Evolutionary conservation across 176 grass and related monocot genomes (phyloP), one percentile per base, ranked within the genome.

Genomic region (Oryza meyeriana): DNA sequence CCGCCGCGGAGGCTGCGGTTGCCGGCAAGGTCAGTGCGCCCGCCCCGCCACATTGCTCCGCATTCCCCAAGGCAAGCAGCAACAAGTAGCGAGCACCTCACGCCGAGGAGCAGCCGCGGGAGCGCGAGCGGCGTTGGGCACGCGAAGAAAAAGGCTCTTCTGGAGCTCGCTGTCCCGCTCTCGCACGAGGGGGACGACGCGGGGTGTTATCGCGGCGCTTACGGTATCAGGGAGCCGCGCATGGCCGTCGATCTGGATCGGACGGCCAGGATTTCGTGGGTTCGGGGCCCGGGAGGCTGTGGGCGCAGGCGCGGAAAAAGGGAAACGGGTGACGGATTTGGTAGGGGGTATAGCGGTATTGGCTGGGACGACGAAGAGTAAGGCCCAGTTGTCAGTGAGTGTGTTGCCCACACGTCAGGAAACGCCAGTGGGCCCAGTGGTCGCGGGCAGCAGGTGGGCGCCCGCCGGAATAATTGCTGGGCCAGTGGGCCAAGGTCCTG

Each of bases 11-110:
- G 76, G 84, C 69, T 84, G 72, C 77, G 84, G 18, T 89, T 74
- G 64, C 80, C 76, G 71, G 84, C 66, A 72, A 81, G 90, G 74
- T 92, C 80, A 89, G 80, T 79, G 77, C 65, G 83, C 20, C 77
- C 77, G 74, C 44, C 30, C 57, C 77, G 66, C 76, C 85, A 74
- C 84, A 80, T 89, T 76, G 72, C 78, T 64, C 71, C 30, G 87
- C 90, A 92, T 92, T 89, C 87, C 84, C 71, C 40, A 41, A 65
- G 10, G 40, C 36, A 27, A 32, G 30, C 16, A 35, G 22, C 64
- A 36, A 25, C 75, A 39, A 14, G 34, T 10, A 59, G 52, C 20
- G 34, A 58, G 27, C 3, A 5, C 31, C 30, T 61, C 31, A 59
- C 66, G 35, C 18, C 1, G 24, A 7, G 38, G 24, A 28, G 18